Conservation (phyloP, 805 yeast species). For the Candida golubevii region DNA sequence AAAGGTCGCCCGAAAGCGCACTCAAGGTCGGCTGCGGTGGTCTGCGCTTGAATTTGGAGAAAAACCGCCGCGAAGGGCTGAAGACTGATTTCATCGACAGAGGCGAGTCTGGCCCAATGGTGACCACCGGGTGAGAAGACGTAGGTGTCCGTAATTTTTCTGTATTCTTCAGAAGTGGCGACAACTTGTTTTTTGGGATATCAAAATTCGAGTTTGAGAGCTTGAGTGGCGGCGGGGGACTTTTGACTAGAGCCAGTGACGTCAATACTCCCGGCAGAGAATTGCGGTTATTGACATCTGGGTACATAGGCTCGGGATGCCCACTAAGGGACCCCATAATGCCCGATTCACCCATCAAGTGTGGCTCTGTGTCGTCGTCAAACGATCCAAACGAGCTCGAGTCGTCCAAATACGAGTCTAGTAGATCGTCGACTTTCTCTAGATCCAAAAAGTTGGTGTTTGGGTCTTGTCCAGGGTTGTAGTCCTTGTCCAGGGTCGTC, state of each 20-base stretch:
- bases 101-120: conserved; percentile 39
- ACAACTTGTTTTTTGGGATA: not conserved
- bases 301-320: not conserved
- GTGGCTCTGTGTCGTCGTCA: conserved; percentile 9
- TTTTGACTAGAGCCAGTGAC: not conserved
- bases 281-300: conserved; percentile 2
- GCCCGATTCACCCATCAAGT: conserved; percentile 5
- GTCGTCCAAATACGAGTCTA: conserved; percentile 41
- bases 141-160: conserved; percentile 17
- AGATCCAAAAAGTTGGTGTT: conserved; percentile 15
- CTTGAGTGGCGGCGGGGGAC: conserved; percentile 13
- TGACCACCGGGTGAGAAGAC: conserved; percentile 24
- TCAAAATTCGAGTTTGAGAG: conserved; percentile 12
- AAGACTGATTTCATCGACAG: conserved; percentile 28
- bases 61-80: conserved; percentile 38
- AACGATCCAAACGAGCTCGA: conserved; percentile 25
- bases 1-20: conserved; percentile 26
- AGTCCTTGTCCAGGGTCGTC: not conserved
- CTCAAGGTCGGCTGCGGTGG: conserved; percentile 24
- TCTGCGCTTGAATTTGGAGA: conserved; percentile 24
- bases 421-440: conserved; percentile 39
- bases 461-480: not conserved
- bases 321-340: conserved; percentile 3
- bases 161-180: not conserved
- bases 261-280: conserved; percentile 3